A percentile compares a stretch with the other conserved stretches of the same genome.
Conservation (phyloP, 306 rosid species). For the Casuarina cunninghamiana region DNA sequence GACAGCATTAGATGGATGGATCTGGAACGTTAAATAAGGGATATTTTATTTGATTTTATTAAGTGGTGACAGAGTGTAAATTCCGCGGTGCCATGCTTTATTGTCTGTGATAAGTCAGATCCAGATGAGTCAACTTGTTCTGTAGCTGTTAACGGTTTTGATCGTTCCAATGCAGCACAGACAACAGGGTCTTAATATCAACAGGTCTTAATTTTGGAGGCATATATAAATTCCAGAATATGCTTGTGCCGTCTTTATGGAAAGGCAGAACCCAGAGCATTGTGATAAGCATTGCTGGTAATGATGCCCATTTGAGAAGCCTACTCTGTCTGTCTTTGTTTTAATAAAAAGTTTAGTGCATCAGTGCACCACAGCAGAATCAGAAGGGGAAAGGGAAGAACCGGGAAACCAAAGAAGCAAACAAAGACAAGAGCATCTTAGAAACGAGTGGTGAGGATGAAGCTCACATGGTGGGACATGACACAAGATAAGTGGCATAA, state of each 20-base stretch:
- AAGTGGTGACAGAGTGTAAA: slow-evolving; percentile 9
- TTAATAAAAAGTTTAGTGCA: background rate
- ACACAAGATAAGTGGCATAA: background rate
- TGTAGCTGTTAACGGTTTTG: slow-evolving; percentile 18
- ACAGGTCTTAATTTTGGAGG: background rate
- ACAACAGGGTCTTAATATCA: too few relatives aligned
- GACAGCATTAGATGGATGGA: background rate
- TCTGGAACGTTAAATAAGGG: slow-evolving; percentile 4
- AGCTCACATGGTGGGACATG: slow-evolving; percentile 5
- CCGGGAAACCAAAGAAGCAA: background rate
- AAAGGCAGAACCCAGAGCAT: too few relatives aligned
- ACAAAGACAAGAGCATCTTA: background rate
- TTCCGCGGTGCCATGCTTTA: slow-evolving; percentile 28
- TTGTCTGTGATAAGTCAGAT: slow-evolving; percentile 21
- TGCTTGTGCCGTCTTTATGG: too few relatives aligned
- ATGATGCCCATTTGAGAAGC: background rate
- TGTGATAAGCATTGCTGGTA: background rate
- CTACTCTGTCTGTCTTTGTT: background rate
- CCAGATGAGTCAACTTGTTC: slow-evolving; percentile 5
- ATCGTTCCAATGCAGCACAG: background rate
- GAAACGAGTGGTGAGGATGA: background rate
- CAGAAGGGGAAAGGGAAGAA: background rate
- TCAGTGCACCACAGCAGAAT: background rate
- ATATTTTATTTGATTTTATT: background rate
- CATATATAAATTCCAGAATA: background rate